These are phyloP conservation scores for Pythium chondricola DNA, from an alignment of 352 stramenopile genomes.

Conservation along the genomic window DNA sequence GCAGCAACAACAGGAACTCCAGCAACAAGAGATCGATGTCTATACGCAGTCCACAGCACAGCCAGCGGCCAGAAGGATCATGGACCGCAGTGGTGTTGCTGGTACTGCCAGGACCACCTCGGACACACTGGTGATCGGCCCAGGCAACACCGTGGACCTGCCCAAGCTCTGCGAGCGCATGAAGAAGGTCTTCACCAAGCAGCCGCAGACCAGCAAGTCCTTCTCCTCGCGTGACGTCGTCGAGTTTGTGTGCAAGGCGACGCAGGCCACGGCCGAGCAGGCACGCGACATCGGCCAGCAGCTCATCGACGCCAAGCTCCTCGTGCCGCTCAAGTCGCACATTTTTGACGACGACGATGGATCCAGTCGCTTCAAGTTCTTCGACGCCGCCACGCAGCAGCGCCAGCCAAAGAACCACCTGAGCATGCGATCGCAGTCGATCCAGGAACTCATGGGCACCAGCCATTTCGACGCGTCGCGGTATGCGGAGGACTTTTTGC, in stretches of 20 bases:
- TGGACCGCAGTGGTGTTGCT: too few species aligned
- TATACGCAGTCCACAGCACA: background rate
- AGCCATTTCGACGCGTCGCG: constrained; percentile 56
- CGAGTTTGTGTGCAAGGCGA: constrained; percentile 52
- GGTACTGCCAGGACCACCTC: background rate
- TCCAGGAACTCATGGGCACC: constrained; percentile 76
- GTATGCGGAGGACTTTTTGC: constrained; percentile 76
- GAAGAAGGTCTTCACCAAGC: constrained; percentile 62
- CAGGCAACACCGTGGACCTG: constrained; percentile 45
- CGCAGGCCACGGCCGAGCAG: constrained; percentile 27
- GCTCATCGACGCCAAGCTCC: constrained; percentile 62
- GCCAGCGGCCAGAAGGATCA: background rate
- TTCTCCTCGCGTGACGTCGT: constrained; percentile 64
- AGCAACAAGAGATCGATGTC: background rate
- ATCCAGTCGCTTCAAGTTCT: constrained; percentile 54
- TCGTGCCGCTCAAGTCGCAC: constrained; percentile 72
- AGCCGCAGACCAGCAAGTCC: constrained; percentile 72
- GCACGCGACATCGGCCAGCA: constrained; percentile 55
- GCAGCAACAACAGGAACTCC: background rate
- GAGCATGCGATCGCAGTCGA: constrained; percentile 58
- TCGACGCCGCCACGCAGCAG: constrained; percentile 24
- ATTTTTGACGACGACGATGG: constrained; percentile 56
- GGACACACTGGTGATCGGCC: constrained; percentile 10
- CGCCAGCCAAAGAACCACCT: constrained; percentile 69
- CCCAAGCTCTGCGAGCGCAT: constrained; percentile 58